Evolutionary conservation across 345 rosid genomes (phyloP).

Genomic region (Chamaenerion angustifolium): DNA sequence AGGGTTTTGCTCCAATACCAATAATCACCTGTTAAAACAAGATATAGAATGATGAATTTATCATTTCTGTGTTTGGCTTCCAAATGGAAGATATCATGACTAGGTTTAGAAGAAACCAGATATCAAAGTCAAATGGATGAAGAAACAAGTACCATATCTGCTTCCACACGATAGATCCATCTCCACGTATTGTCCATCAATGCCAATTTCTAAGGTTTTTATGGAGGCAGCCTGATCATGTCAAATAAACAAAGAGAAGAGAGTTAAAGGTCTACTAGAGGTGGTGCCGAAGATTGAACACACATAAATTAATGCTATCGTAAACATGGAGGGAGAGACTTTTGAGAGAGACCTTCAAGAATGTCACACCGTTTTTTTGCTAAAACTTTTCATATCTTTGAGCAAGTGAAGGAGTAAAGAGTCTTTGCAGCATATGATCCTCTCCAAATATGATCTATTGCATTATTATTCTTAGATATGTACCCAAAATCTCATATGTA

Average conservation of each 20-base stretch:
- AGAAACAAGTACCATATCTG: slow-evolving; percentile 73
- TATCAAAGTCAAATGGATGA: background rate
- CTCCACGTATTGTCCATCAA: slow-evolving; percentile 68
- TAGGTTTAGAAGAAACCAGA: no score
- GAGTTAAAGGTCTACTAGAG: background rate
- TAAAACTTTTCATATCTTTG: slow-evolving; percentile 69
- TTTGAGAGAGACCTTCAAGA: slow-evolving; percentile 44
- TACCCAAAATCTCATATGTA: no score
- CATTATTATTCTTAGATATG: background rate
- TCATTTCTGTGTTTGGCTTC: background rate
- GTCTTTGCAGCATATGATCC: slow-evolving; percentile 70
- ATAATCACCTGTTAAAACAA: slow-evolving; percentile 40
- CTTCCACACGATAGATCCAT: slow-evolving; percentile 72
- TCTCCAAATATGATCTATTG: slow-evolving; percentile 67
- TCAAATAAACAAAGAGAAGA: background rate
- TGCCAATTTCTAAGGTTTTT: slow-evolving; percentile 61
- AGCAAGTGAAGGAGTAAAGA: slow-evolving; percentile 90
- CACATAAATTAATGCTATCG: background rate
- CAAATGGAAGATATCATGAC: background rate
- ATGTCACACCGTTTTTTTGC: slow-evolving; percentile 66
- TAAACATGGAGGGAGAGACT: slow-evolving; percentile 4
- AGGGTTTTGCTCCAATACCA: slow-evolving; percentile 94
- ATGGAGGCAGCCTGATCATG: slow-evolving; percentile 57
- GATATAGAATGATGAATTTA: background rate
- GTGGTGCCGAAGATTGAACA: background rate